phyloP scores from a whole-genome alignment of 371 early-diverging fungal species.

The Apophysomyces ossiformis region DNA sequence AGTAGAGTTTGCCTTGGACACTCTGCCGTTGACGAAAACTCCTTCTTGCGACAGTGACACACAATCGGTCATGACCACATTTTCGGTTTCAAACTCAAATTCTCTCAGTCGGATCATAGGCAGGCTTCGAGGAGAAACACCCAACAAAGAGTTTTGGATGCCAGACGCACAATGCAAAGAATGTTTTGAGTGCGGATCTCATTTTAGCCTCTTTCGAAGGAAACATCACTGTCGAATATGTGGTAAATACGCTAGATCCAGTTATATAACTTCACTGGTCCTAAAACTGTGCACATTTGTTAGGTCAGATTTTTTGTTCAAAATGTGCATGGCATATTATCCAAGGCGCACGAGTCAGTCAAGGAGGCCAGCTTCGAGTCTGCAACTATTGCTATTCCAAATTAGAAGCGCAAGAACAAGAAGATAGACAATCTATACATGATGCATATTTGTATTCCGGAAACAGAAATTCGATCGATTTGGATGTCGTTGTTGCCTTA shows the following conservation, averaged over 20 bases:
- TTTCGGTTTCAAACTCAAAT: conserved; percentile 38
- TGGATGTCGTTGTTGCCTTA: conserved; percentile 14
- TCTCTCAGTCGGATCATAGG: conserved; percentile 15
- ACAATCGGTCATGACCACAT: conserved; percentile 57
- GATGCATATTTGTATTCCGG: conserved; percentile 19
- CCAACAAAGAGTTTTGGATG: conserved; percentile 81
- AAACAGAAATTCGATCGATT: conserved; percentile 14
- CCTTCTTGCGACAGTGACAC: conserved; percentile 53
- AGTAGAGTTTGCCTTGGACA: background rate
- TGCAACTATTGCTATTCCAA: conserved; percentile 69
- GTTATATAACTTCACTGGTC: background rate
- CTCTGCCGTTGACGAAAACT: conserved; percentile 22
- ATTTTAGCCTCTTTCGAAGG: conserved; percentile 71
- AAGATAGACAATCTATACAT: conserved; percentile 26
- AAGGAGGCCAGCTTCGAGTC: conserved; percentile 65
- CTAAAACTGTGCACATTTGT: background rate
- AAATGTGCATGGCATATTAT: conserved; percentile 71
- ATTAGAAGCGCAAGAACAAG: conserved; percentile 55
- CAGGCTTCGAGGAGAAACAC: conserved; percentile 57
- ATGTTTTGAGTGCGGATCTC: conserved; percentile 76
- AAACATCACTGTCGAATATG: conserved; percentile 89
- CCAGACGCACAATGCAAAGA: conserved; percentile 78
- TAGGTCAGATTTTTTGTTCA: conserved; percentile 73
- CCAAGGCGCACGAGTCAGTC: conserved; percentile 63
- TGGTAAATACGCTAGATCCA: conserved; percentile 44